Conservation (phyloP, 305 asterid species). For the Fraxinus floribunda region DNA sequence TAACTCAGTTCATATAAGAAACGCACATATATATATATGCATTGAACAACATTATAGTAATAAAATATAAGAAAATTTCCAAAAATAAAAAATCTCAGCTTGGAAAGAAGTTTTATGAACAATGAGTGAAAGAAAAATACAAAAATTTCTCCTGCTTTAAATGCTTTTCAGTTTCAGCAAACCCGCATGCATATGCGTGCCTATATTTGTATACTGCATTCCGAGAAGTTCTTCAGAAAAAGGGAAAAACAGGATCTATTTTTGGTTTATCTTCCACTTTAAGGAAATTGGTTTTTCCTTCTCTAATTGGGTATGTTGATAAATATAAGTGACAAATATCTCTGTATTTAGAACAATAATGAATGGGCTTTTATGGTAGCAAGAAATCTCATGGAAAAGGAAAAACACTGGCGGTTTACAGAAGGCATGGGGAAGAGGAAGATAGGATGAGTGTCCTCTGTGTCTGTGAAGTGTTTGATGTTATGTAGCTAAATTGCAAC, state of each 20-base stretch:
- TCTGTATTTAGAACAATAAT: background rate
- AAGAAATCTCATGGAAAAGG: background rate
- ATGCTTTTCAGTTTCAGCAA: background rate
- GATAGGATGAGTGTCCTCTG: background rate
- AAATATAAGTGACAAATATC: background rate
- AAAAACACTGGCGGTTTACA: background rate
- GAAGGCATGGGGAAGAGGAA: background rate
- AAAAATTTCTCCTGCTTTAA: background rate
- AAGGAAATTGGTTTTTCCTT: slow-evolving; percentile 4
- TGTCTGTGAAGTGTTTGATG: background rate
- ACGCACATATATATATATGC: background rate
- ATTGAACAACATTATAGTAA: background rate
- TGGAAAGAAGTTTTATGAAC: slow-evolving; percentile 1
- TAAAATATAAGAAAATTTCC: background rate
- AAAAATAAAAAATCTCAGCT: background rate
- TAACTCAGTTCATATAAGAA: slow-evolving; percentile 9
- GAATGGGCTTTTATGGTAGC: background rate
- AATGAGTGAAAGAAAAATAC: background rate
- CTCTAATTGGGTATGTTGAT: background rate
- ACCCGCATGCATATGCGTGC: background rate
- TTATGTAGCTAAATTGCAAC: slow-evolving; percentile 19
- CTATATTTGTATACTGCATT: background rate
- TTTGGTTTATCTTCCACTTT: background rate
- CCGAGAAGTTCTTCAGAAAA: background rate
- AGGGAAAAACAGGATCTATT: background rate